phyloP scores from a whole-genome alignment of 2,329 filamentous ascomycete genomes.

The Fusarium marasasianum region DNA sequence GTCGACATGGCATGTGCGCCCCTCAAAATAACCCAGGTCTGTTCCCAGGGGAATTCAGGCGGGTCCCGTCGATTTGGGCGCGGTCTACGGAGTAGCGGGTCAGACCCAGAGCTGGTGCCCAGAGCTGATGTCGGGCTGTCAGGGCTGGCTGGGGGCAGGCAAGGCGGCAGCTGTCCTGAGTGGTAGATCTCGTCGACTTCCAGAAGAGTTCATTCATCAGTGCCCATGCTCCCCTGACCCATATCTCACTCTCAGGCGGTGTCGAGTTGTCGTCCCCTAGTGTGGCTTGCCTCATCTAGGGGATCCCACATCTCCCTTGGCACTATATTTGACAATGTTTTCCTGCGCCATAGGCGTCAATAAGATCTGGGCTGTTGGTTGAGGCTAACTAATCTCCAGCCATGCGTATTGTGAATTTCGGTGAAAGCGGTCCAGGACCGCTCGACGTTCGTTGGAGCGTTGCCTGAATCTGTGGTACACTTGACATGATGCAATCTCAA shows the following conservation, averaged over 20 bases:
- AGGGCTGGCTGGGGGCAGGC: conserved; percentile 16
- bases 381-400: conserved; percentile 41
- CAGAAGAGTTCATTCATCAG: conserved; percentile 31
- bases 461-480: conserved; percentile 27
- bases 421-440: conserved; percentile 37
- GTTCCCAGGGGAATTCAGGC: conserved; percentile 29
- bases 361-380: conserved; percentile 17
- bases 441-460: conserved; percentile 11
- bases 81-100: conserved; percentile 1
- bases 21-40: conserved; percentile 31
- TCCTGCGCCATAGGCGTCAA: conserved; percentile 25
- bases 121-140: conserved; percentile 35
- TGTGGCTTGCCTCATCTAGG: conserved; percentile 44
- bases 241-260: conserved; percentile 27
- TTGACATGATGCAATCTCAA: conserved; percentile 33
- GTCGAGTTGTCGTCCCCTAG: conserved; percentile 31
- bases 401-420: conserved; percentile 38
- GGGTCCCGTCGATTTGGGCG: conserved; percentile 38
- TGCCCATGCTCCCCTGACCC: conserved; percentile 28
- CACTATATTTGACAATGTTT: conserved; percentile 24
- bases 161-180: conserved; percentile 27
- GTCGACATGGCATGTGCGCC: conserved; percentile 39
- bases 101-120: conserved; percentile 35
- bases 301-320: conserved; percentile 28
- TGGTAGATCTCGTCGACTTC: conserved; percentile 42